Percentiles rank a stretch among this genome's conserved stretches.
phyloP scores from a whole-genome alignment of 441 rosid genomes.

The Gossypium trilobum region DNA sequence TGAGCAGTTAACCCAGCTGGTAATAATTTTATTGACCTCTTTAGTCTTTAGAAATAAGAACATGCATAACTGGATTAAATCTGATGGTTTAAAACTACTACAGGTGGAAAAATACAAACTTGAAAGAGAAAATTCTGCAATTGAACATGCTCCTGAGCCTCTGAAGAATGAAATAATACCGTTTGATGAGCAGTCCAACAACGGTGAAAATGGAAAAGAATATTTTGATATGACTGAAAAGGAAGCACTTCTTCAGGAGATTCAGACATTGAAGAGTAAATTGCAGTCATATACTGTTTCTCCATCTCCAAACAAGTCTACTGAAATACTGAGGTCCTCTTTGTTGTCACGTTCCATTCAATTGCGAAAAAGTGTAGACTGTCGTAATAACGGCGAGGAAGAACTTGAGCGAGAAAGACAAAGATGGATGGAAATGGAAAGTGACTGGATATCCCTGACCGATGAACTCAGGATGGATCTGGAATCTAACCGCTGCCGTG shows the following conservation, averaged over 20 bases:
- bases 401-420: constrained; percentile 67
- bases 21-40: constrained; percentile 25
- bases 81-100: constrained; percentile 19
- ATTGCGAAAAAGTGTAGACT: constrained; percentile 39
- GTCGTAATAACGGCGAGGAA: constrained; percentile 27
- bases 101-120: constrained; percentile 59
- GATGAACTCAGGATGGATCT: constrained; percentile 80
- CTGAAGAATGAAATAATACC: constrained; percentile 21
- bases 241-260: constrained; percentile 71
- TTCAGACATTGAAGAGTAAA: constrained; percentile 49
- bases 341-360: constrained; percentile 58
- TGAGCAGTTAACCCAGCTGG: constrained; percentile 55
- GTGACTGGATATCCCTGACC: constrained; percentile 84
- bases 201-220: constrained; percentile 16
- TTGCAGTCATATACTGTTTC: constrained; percentile 40
- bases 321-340: constrained; percentile 60
- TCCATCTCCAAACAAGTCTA: constrained; percentile 39
- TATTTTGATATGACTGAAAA: constrained; percentile 44
- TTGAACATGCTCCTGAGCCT: constrained; percentile 5
- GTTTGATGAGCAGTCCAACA: constrained; percentile 7
- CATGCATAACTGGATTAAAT: constrained; percentile 13
- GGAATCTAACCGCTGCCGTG: constrained; percentile 58
- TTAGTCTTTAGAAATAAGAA: constrained; percentile 6
- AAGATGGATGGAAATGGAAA: constrained; percentile 88
- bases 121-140: constrained; percentile 22